Conservation (phyloP, 768 basidiomycete species). For the Suillus bovinus region DNA sequence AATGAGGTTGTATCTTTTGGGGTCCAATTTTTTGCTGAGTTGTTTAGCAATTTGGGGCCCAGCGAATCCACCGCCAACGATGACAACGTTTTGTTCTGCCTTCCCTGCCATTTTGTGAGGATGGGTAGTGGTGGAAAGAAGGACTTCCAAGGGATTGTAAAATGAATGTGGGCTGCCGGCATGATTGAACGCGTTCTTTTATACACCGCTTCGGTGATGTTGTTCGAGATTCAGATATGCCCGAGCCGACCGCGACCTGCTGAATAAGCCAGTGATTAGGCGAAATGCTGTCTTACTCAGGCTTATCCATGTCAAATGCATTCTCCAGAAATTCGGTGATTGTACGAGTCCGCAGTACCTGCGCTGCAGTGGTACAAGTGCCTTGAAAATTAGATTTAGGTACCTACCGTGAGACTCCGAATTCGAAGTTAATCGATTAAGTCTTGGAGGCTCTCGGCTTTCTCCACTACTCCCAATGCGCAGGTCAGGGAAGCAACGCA, state of each 20-base stretch:
- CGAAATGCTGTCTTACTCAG: background rate
- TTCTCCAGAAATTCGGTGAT: background rate
- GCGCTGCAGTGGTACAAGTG: background rate
- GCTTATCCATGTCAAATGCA: background rate
- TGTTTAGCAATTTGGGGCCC: constrained; percentile 46
- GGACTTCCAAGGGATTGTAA: background rate
- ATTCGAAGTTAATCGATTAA: no score
- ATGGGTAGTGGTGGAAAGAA: background rate
- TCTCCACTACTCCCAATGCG: no score
- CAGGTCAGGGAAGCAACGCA: constrained; percentile 69
- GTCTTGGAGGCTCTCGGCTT: no score
- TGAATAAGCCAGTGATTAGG: background rate
- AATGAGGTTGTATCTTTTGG: constrained; percentile 48
- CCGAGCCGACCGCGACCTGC: background rate
- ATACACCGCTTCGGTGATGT: constrained; percentile 4
- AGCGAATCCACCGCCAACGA: constrained; percentile 55
- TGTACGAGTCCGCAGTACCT: background rate
- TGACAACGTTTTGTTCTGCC: constrained; percentile 41
- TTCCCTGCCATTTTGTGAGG: constrained; percentile 17
- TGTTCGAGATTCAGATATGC: background rate
- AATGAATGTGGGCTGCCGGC: background rate
- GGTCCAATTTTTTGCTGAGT: constrained; percentile 53
- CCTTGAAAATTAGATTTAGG: background rate
- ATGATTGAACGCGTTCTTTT: background rate
- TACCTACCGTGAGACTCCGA: no score